Base-by-base conservation (phyloP, 192 early-diverging fungal genomes). In the Coemansia sp. region DNA sequence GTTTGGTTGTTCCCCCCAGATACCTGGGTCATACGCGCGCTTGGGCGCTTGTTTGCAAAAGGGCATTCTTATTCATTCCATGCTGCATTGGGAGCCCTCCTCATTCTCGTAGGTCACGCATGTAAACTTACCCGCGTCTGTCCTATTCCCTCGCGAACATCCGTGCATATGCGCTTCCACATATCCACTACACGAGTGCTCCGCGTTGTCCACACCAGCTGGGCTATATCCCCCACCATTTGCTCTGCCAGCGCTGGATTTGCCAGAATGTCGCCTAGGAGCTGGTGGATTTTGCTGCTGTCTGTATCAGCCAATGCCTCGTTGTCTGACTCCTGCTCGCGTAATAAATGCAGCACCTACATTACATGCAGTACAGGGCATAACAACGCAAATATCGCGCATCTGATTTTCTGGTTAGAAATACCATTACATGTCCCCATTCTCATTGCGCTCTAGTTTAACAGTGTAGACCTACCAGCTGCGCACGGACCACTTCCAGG, bases 291-390 rank as follows among this genome's bases (percentile, higher is more conserved):
- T 8, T 18, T 20, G 15, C 7, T 20, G 47, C 47, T 8, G 7
- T 7, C 47, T n/a, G 47, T 18, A 20, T n/a, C 47, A 31, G 21
- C 58, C 10, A 58, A 48, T n/a, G 38, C 14, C 26, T 10, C 36
- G 5, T 18, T 21, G 47, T 18, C 47, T 48, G 47, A 48, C 47
- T 65, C 46, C 23, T 31, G 47, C 28, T 50, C 63, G 8, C 31
- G 18, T 52, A 75, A 62, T 58, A 75, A 59, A 67, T 75, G 66
- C 58, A 77, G 37, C 7, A 68, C 66, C 75, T 77, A 77, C 66
- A 77, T 58, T 40, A 21, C 17, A 26, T 25, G 21, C 40, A 59
- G 37, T 4, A 40, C 37, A n/a, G 31, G 31, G 31, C 31, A 44
- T 4, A 44, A n/a, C 12, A n/a, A 44, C 4, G 14, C 40, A 15